Percentiles rank a stretch among this genome's conserved stretches.
phyloP scores from a whole-genome alignment of 495 filamentous ascomycete species.

The Aspergillus hancockii region DNA sequence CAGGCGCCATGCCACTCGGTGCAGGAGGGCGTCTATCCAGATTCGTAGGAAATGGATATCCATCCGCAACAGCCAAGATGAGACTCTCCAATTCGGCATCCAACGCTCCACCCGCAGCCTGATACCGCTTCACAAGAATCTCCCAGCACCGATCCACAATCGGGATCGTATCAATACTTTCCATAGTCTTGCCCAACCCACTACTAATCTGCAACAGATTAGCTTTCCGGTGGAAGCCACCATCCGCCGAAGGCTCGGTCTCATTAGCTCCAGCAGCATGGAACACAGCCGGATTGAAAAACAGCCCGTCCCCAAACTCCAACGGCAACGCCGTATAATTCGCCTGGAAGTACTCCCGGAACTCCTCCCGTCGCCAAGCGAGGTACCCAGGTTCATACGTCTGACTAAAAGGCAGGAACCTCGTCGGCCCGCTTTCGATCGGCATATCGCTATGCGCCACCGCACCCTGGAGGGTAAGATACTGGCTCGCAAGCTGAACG shows the following conservation, averaged over 20 bases:
- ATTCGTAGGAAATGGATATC: conserved; percentile 61
- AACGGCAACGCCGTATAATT: conserved; percentile 49
- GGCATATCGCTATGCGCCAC: conserved; percentile 61
- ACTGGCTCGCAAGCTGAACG: conserved; percentile 46
- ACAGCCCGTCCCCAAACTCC: conserved; percentile 51
- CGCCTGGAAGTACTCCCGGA: conserved; percentile 48
- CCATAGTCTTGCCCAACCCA: conserved; percentile 61
- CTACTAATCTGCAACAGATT: conserved; percentile 57
- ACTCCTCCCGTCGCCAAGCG: conserved; percentile 48
- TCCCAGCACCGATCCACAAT: conserved; percentile 47
- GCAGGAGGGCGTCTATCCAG: conserved; percentile 51
- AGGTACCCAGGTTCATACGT: conserved; percentile 51
- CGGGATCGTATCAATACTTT: conserved; percentile 47
- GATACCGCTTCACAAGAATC: conserved; percentile 30
- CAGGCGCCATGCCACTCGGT: conserved; percentile 54
- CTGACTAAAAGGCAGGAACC: conserved; percentile 57
- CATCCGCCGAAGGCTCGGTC: conserved; percentile 20
- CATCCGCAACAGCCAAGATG: conserved; percentile 48
- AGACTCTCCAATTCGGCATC: conserved; percentile 36
- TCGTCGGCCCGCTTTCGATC: conserved; percentile 49
- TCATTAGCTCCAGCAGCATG: conserved; percentile 57
- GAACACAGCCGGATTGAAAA: conserved; percentile 59
- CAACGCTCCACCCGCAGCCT: conserved; percentile 29
- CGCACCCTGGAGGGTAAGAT: conserved; percentile 58
- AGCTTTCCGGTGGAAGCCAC: conserved; percentile 46